phyloP scores from a whole-genome alignment of 2,329 filamentous ascomycete genomes.

The Penicillium sp. region DNA sequence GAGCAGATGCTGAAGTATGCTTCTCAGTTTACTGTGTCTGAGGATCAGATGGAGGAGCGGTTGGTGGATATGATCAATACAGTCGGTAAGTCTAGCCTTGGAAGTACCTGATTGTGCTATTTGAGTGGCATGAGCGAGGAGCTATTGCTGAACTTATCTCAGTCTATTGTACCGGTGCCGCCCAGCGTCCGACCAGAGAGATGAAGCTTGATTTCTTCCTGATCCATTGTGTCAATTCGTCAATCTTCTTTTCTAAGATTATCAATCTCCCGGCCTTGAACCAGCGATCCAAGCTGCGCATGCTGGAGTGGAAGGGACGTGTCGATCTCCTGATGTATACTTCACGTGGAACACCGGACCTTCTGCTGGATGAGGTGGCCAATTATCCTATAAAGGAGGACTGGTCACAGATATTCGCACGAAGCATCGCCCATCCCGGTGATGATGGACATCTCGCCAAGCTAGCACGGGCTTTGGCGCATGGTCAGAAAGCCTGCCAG shows the following conservation, averaged over 20 bases:
- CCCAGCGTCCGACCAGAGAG: conserved; percentile 62
- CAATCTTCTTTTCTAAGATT: conserved; percentile 70
- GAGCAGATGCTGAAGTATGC: conserved; percentile 63
- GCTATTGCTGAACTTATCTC: neutral
- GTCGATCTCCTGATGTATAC: conserved; percentile 72
- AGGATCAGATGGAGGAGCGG: conserved; percentile 57
- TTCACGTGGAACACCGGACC: conserved; percentile 61
- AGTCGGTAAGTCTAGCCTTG: conserved; percentile 39
- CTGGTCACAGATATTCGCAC: conserved; percentile 47
- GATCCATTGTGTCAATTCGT: conserved; percentile 74
- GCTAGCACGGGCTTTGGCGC: conserved; percentile 64
- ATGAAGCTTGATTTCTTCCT: conserved; percentile 79
- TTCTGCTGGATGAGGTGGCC: conserved; percentile 59
- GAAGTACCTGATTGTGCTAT: neutral
- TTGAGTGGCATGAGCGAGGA: neutral
- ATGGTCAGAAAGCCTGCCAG: conserved; percentile 56
- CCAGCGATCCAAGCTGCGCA: conserved; percentile 61
- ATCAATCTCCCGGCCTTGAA: conserved; percentile 60
- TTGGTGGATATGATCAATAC: conserved; percentile 69
- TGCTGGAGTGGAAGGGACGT: conserved; percentile 80
- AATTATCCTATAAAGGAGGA: conserved; percentile 56
- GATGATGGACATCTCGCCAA: conserved; percentile 86
- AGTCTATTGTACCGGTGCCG: conserved; percentile 58
- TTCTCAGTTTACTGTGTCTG: conserved; percentile 56
- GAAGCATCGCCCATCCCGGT: conserved; percentile 42